A percentile compares a stretch with the other conserved stretches of the same genome.
Evolutionary conservation across 1,284 basidiomycete species (phyloP).

Genomic region (Butyriboletus appendiculatus): DNA sequence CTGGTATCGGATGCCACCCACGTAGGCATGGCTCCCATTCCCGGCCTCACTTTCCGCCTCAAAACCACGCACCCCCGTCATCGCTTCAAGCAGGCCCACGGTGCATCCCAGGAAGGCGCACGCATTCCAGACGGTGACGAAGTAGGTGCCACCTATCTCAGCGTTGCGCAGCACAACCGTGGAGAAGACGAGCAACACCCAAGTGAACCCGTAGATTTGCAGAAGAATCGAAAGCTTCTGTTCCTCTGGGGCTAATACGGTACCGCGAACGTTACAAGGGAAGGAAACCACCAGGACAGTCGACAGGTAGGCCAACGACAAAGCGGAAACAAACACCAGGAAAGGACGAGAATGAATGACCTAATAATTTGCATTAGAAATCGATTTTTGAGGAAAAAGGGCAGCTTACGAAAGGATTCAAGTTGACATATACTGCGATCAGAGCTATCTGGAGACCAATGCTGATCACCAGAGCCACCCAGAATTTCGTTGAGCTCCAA

Average conservation of each 20-base stretch:
- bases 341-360: slow-evolving; percentile 59
- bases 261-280: slow-evolving; percentile 17
- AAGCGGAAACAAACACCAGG: slow-evolving; percentile 49
- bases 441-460: slow-evolving; percentile 49
- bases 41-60: slow-evolving; percentile 11
- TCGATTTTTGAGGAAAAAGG: not conserved
- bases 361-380: slow-evolving; percentile 38
- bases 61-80: slow-evolving; percentile 25
- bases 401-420: slow-evolving; percentile 65
- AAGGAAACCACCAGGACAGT: slow-evolving; percentile 23
- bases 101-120: slow-evolving; percentile 50
- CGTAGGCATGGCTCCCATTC: slow-evolving; percentile 9
- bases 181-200: slow-evolving; percentile 53
- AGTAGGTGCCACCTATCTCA: slow-evolving; percentile 55
- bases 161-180: slow-evolving; percentile 46
- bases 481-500: slow-evolving; percentile 58
- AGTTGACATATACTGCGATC: slow-evolving; percentile 46
- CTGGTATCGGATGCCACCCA: slow-evolving; percentile 27
- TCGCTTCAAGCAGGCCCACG: slow-evolving; percentile 44
- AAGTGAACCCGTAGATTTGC: slow-evolving; percentile 55
- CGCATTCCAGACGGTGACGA: slow-evolving; percentile 57
- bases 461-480: slow-evolving; percentile 52
- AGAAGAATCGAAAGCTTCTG: slow-evolving; percentile 47
- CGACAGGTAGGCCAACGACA: slow-evolving; percentile 52
- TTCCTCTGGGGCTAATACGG: slow-evolving; percentile 31